Percentiles rank a stretch among this genome's conserved stretches.
phyloP scores from a whole-genome alignment of 768 basidiomycete species.

The Tremella mesenterica region DNA sequence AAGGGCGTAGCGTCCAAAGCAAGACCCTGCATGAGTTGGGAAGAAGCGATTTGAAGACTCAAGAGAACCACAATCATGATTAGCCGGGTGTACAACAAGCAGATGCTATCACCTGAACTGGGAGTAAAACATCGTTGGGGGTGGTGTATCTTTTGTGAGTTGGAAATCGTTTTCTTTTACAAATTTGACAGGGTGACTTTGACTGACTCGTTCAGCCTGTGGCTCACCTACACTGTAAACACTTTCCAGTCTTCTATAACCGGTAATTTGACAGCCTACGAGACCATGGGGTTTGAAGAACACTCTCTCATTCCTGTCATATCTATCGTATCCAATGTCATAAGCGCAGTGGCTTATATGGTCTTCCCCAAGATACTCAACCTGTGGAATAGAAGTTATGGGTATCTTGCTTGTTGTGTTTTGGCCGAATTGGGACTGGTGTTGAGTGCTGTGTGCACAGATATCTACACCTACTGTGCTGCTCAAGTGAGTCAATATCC shows the following conservation, averaged over 20 bases:
- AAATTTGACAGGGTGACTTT: background rate
- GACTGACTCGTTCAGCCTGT: constrained; percentile 14
- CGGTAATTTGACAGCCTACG: constrained; percentile 18
- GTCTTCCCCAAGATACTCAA: constrained; percentile 25
- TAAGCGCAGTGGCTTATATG: constrained; percentile 27
- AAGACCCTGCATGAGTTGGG: too few relatives aligned
- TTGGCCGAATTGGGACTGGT: constrained; percentile 29
- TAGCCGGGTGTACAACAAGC: constrained; percentile 16
- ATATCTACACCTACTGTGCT: constrained; percentile 30
- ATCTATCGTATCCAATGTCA: constrained; percentile 19
- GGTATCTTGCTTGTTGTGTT: constrained; percentile 12
- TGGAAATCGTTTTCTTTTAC: background rate
- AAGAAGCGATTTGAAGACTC: too few relatives aligned
- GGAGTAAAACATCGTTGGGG: constrained; percentile 8
- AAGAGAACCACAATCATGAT: too few relatives aligned
- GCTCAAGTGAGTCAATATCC: too few relatives aligned
- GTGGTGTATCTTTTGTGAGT: constrained; percentile 17
- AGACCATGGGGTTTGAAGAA: constrained; percentile 22
- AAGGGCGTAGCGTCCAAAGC: too few relatives aligned
- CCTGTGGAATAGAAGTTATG: constrained; percentile 23
- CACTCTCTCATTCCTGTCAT: constrained; percentile 36
- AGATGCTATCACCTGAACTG: constrained; percentile 18
- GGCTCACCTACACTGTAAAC: constrained; percentile 24
- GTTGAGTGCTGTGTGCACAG: constrained; percentile 24
- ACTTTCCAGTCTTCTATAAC: constrained; percentile 30